Conservation (phyloP, 208 protist genomes). For the Herpetomonas muscarum region DNA sequence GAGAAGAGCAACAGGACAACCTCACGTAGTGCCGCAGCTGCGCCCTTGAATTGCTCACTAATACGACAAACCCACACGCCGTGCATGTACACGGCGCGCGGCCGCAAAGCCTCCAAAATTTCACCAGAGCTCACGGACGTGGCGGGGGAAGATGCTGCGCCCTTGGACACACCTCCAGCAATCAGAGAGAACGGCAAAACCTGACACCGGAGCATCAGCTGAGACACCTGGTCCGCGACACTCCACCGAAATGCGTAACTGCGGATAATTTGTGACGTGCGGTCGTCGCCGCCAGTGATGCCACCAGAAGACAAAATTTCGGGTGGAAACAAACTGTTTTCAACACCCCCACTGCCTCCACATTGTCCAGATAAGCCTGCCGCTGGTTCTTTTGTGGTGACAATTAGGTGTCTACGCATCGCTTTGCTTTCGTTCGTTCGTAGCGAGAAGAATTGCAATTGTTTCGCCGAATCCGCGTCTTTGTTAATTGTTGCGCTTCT, state of each 20-base stretch:
- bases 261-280: slow-evolving; percentile 43
- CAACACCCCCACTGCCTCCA: slow-evolving; percentile 9
- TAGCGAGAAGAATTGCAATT: slow-evolving; percentile 47
- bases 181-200: slow-evolving; percentile 47
- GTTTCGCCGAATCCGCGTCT: slow-evolving; percentile 45
- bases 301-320: slow-evolving; percentile 74
- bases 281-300: slow-evolving; percentile 66
- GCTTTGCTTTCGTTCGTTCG: slow-evolving; percentile 55
- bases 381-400: slow-evolving; percentile 29
- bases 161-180: slow-evolving; percentile 3
- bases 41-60: slow-evolving; percentile 53
- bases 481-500: slow-evolving; percentile 68
- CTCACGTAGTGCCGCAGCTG: slow-evolving; percentile 65
- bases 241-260: slow-evolving; percentile 45
- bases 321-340: slow-evolving; percentile 76
- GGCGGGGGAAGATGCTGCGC: slow-evolving; percentile 6
- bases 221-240: slow-evolving; percentile 46
- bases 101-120: slow-evolving; percentile 45
- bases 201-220: slow-evolving; percentile 62
- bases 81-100: slow-evolving; percentile 66
- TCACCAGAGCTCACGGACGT: slow-evolving; percentile 26
- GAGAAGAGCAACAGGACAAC: slow-evolving; percentile 62
- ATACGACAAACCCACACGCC: slow-evolving; percentile 76
- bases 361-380: not conserved
- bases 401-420: slow-evolving; percentile 37